Conservation (phyloP, 768 basidiomycete genomes). For the Steccherinum ochraceum region DNA sequence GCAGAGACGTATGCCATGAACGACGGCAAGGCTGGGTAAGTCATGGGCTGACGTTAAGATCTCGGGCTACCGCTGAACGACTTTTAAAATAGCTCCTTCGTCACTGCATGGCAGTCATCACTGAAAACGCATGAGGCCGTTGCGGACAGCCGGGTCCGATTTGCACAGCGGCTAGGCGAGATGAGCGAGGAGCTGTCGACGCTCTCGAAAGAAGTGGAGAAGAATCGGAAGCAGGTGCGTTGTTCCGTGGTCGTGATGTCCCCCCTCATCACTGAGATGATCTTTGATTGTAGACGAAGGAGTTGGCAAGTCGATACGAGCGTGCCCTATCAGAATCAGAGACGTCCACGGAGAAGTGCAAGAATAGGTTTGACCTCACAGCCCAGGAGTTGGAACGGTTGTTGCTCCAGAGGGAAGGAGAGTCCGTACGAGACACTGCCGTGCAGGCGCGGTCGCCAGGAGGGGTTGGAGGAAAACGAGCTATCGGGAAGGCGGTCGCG, state of each 20-base stretch:
- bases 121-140: constrained; percentile 86
- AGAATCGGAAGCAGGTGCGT: constrained; percentile 80
- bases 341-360: constrained; percentile 79
- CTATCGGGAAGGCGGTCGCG: constrained; percentile 84
- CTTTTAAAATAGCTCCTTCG: constrained; percentile 35
- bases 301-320: constrained; percentile 84
- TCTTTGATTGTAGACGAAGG: constrained; percentile 65
- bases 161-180: constrained; percentile 83
- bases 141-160: constrained; percentile 83
- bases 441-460: constrained; percentile 55
- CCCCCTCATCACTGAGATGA: background rate
- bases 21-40: constrained; percentile 94
- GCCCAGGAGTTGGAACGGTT: constrained; percentile 94
- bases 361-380: constrained; percentile 76
- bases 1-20: constrained; percentile 77
- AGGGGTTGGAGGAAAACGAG: constrained; percentile 62
- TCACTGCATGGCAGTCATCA: constrained; percentile 81
- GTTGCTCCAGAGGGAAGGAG: constrained; percentile 91
- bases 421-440: constrained; percentile 77
- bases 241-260: background rate
- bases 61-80: background rate
- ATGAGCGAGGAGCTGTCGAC: constrained; percentile 93
- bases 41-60: constrained; percentile 1
- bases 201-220: constrained; percentile 88
- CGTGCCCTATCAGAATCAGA: constrained; percentile 86